Conservation (phyloP, 257 asterid species). For the Jacaranda mimosifolia region DNA sequence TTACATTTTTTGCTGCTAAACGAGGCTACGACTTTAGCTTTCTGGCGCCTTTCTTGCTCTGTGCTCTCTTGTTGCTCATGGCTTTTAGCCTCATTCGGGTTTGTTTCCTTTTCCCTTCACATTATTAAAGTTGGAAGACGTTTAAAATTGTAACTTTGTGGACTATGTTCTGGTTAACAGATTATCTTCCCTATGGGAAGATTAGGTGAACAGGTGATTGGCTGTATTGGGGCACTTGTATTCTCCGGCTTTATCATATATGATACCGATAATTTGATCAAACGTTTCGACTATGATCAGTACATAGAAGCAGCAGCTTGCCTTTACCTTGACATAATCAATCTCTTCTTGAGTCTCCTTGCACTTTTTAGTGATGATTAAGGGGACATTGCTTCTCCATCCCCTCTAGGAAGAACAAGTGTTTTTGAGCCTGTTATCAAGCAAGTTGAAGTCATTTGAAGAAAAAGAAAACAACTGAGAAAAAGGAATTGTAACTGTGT, state of each 20-base stretch:
- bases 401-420: too few species aligned
- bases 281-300: slow-evolving; percentile 65
- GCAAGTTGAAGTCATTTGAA: background rate
- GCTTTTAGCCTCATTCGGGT: slow-evolving; percentile 67
- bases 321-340: slow-evolving; percentile 66
- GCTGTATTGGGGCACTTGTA: slow-evolving; percentile 61
- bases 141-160: background rate
- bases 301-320: slow-evolving; percentile 59
- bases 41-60: slow-evolving; percentile 71
- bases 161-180: slow-evolving; percentile 30
- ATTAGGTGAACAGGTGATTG: slow-evolving; percentile 46
- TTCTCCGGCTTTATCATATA: slow-evolving; percentile 71
- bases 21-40: slow-evolving; percentile 71
- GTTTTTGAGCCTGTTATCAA: background rate
- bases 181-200: slow-evolving; percentile 58
- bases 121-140: background rate
- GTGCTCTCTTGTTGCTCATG: slow-evolving; percentile 54
- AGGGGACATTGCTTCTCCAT: background rate
- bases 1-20: slow-evolving; percentile 74
- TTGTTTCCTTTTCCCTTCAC: background rate
- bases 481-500: slow-evolving; percentile 27
- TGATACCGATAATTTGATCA: slow-evolving; percentile 74
- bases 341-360: slow-evolving; percentile 62
- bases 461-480: background rate
- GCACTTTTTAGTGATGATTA: slow-evolving; percentile 36